Base-by-base conservation (phyloP, 192 early-diverging fungal genomes). In the Coemansia sp. region DNA sequence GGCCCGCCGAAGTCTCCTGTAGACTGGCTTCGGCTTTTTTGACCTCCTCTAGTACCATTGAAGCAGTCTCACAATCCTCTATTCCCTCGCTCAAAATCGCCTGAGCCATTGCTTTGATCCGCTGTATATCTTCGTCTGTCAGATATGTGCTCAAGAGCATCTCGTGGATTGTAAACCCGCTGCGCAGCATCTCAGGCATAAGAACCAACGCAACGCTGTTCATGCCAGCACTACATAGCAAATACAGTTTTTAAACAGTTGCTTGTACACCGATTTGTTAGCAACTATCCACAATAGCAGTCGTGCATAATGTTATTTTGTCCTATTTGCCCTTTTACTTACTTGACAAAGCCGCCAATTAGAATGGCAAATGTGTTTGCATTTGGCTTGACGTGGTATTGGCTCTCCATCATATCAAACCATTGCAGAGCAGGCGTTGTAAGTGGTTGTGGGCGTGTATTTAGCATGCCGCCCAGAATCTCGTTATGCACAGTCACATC, bases 401-500 rank as follows among this genome's bases (percentile, higher is more conserved):
- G 51, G 24, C 64, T 62, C 56, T 85, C 83, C 69, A 92, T 79
- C 18, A 77, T 58, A 56, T 88, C 82, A 66, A 88, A 92, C 95
- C 93, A 93, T 32, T 84, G 71, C 21, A 89, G 62, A 5, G 89
- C 88, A 31, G 82, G 74, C 12, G 76, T 72, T 24, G 82, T 83
- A 28, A 80, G 55, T 23, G 89, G 85, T 12, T 58, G 69, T 3
- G 85, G 82, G 53, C 72, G 58, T 24, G 65, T 81, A n/a, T 69
- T 67, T 52, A 89, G 68, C 49, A 90, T 84, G 8, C 86, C 88
- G 50, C 88, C 85, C n/a, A 97, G 72, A 30, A 97, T 91, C 31
- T 89, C 85, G 69, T 97, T 97, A 69, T 94, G 85, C 41, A 94
- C 76, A 14, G 82, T 74, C 12, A 85, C 88, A 34, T 92, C 88